Evolutionary conservation across 805 yeast species (phyloP), one percentile per base, ranked within the genome.

Genomic region (Kodamaea restingae): DNA sequence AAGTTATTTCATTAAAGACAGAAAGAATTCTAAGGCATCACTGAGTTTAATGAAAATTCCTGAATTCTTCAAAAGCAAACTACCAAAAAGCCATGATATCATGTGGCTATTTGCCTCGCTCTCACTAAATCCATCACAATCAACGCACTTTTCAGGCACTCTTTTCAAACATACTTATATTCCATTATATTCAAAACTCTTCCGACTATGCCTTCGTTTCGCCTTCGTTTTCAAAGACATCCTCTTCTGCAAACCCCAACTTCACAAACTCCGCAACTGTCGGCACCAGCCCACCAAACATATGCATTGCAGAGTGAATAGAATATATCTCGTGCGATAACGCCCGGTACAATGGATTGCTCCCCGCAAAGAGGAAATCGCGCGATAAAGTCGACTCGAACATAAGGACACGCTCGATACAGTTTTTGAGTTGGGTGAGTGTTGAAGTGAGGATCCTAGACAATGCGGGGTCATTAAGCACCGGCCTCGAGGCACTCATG

Each of bases 261-360:
- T 39, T 27, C n/a, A 33, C 39, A 31, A 41, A 41, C 31, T 27
- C 43, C 27, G 11, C 10, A 12, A 14, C 24, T 4, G 18, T 15
- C 6, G 11, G 18, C 28, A 32, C 15, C 36, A 40, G 8, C 49
- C 42, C 4, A 49, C 41, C 34, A 45, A 33, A 7, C 35, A 29
- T 12, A 45, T 34, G 3, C 49, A 37, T 18, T 11, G 40, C 59
- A 2, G 36, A 9, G 10, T 43, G 31, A 5, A 61, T 37, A 1
- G 61, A 61, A 15, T 42, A 40, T 7, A 49, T 43, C 36, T 61
- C 67, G 25, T 60, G 51, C 7, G 46, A 32, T 15, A 55, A 42
- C 4, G 47, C 51, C 17, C 34, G 21, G 22, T 39, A 42, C 11
- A 48, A 39, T 18, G 38, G 44, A 15, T 45, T 44, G 11, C 39